Base-by-base conservation (phyloP, 2,329 filamentous ascomycete genomes). In the Pezicula radicicola region DNA sequence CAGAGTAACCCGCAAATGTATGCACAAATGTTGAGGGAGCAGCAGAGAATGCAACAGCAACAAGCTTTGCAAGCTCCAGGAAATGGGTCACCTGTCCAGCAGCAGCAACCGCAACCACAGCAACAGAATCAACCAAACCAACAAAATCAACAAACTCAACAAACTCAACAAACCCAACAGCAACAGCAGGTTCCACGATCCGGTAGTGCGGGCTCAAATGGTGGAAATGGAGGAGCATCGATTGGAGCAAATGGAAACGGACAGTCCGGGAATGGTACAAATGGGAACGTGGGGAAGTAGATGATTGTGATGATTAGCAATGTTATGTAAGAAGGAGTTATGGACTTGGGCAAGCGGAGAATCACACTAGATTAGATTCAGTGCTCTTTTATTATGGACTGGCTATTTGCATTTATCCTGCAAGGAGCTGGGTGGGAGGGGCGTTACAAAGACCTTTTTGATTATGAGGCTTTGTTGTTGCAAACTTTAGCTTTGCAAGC, bases 1-100 rank as follows among this genome's bases (percentile, higher is more conserved):
- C 73, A 75, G 53, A 71, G 70, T 27, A 69, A 72, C 49, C 66
- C 66, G 10, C 76, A 78, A 57, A 64, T 74, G 19, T 79, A 76
- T 59, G 76, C 77, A 35, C 75, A 76, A n/a, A 73, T 78, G 68
- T 72, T 80, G 69, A 71, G 76, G 39, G 74, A 76, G 47, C 72
- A 78, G 30, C 77, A 79, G 58, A 63, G 68, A 16, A 66, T 68
- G 35, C 75, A 72, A 55, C 28, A 48, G 15, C 19, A n/a, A 45
- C 27, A 39, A 51, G 55, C 55, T 19, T 51, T 53, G 5, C 48
- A 59, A 33, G 55, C 53, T 12, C 35, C 52, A 58, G 51, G 51
- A 52, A 50, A 51, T 59, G 55, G 37, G 62, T 63, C 47, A 62
- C 62, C 25, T 62, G 63, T 19, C 45, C 13, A 79, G 54, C 70